Base-by-base conservation (phyloP, 371 early-diverging fungal genomes). In the Amoeboaphelidium protococcarum region DNA sequence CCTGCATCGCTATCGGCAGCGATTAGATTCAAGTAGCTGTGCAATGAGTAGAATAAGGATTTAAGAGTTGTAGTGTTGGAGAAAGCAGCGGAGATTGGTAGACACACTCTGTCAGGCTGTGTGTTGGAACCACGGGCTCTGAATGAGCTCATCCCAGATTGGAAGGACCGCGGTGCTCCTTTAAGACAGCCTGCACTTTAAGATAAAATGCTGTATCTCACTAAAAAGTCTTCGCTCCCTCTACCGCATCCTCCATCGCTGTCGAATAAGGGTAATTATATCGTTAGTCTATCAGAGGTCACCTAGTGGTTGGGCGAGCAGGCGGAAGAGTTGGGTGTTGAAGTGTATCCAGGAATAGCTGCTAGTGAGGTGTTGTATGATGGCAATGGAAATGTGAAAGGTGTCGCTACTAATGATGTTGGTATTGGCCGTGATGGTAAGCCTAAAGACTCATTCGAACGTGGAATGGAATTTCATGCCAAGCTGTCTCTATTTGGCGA, bases 261-360 rank as follows among this genome's bases (percentile, higher is more conserved):
- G 88, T 72, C 69, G 64, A 95, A 95, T 67, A 64, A 78, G 59
- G 94, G 92, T 47, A 95, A 95, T 61, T 95, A 87, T 62, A 90
- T 95, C 53, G 79, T 95, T 13, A 86, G 87, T 10, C 65, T 95
- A 45, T 82, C 73, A 57, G 76, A 87, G 55, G 80, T 92, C 60
- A 80, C 80, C 45, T 73, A 78, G 59, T 95, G 96, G 96, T 66
- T 95, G 25, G 94, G 90, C 50, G 89, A 89, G 57, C 82, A 85
- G 54, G 96, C 96, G 19, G 96, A 94, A 58, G 88, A 85, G 57
- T 60, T 76, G 25, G 95, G 92, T 26, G 91, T 92, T 26, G 94
- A 94, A 47, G 68, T 95, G 46, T 95, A 90, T 59, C 82, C 91
- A 4, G 79, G 80, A 16, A 85, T 86, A 51, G 82, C 89, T 46